phyloP scores from a whole-genome alignment of 768 basidiomycete species.

The Boletus bicolor region DNA sequence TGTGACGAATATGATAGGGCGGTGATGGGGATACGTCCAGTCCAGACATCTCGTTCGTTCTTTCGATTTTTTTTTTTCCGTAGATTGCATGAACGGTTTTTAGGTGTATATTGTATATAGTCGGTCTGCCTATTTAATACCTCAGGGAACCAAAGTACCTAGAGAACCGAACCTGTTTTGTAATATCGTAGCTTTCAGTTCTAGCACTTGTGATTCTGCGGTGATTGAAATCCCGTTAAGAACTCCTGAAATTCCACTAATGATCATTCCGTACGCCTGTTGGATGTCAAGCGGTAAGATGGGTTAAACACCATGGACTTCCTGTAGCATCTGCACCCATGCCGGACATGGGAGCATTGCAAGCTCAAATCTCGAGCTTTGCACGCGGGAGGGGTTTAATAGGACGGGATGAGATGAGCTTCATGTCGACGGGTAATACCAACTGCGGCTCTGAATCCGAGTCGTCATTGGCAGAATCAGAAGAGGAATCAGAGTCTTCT shows the following conservation, averaged over 20 bases:
- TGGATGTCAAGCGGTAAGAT: not conserved
- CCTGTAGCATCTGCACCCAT: not conserved
- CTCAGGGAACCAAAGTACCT: not conserved
- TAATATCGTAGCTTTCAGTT: slow-evolving; percentile 1
- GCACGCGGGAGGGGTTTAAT: slow-evolving; percentile 47
- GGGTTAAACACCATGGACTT: not conserved
- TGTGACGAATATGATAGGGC: slow-evolving; percentile 11
- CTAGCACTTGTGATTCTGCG: not conserved
- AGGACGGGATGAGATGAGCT: slow-evolving; percentile 40
- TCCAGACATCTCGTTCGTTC: not conserved
- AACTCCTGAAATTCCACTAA: not conserved
- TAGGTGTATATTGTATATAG: slow-evolving; percentile 2
- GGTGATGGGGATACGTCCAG: not conserved
- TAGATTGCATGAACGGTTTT: not conserved
- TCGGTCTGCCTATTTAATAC: slow-evolving; percentile 8
- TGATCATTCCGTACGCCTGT: not conserved
- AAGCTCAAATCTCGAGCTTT: slow-evolving; percentile 31
- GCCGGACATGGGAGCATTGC: not conserved
- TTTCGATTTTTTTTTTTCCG: not conserved
- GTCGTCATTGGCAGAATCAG: slow-evolving; percentile 6
- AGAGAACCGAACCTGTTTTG: not conserved
- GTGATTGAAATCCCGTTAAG: not conserved
- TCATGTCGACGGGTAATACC: slow-evolving; percentile 31
- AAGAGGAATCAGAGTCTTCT: slow-evolving; percentile 11
- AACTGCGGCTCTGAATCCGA: slow-evolving; percentile 16